phyloP scores from a whole-genome alignment of 495 filamentous ascomycete species.

The Aspergillus homomorphus region DNA sequence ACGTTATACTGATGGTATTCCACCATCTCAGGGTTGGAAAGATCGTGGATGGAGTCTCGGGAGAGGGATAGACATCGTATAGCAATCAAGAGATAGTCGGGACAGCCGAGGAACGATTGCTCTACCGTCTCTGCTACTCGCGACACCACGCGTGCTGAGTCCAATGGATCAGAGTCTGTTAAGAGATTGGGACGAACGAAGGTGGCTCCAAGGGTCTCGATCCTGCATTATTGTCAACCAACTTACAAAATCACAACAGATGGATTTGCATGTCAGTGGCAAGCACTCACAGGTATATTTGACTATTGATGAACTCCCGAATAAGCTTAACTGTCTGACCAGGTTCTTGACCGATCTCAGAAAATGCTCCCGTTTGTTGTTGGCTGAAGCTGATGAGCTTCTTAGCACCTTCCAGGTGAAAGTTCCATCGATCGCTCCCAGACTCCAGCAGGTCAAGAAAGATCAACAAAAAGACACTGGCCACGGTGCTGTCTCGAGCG shows the following conservation, averaged over 20 bases:
- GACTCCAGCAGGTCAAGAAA: constrained; percentile 54
- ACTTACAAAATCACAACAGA: not conserved
- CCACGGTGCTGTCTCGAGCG: constrained; percentile 38
- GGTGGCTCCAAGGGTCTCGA: constrained; percentile 41
- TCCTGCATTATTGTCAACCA: constrained; percentile 25
- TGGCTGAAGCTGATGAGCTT: constrained; percentile 31
- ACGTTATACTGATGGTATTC: constrained; percentile 16
- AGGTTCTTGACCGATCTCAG: not conserved
- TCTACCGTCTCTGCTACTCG: constrained; percentile 27
- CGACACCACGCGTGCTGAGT: constrained; percentile 8
- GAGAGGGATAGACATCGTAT: constrained; percentile 33
- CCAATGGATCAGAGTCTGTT: constrained; percentile 21
- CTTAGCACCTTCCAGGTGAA: constrained; percentile 50
- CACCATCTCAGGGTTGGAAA: not conserved
- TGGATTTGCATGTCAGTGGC: not conserved
- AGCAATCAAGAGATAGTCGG: constrained; percentile 34
- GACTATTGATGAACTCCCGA: constrained; percentile 22
- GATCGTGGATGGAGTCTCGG: constrained; percentile 28
- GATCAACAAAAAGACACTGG: constrained; percentile 50
- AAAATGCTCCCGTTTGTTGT: constrained; percentile 13
- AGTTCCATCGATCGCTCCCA: constrained; percentile 49
- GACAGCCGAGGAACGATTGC: constrained; percentile 41
- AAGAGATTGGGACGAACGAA: constrained; percentile 42
- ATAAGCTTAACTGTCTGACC: constrained; percentile 23
- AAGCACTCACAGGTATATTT: constrained; percentile 19